Percentiles rank a stretch among this genome's conserved stretches.
Conservation (phyloP, 2,329 filamentous ascomycete species). For the Periconia digitata region DNA sequence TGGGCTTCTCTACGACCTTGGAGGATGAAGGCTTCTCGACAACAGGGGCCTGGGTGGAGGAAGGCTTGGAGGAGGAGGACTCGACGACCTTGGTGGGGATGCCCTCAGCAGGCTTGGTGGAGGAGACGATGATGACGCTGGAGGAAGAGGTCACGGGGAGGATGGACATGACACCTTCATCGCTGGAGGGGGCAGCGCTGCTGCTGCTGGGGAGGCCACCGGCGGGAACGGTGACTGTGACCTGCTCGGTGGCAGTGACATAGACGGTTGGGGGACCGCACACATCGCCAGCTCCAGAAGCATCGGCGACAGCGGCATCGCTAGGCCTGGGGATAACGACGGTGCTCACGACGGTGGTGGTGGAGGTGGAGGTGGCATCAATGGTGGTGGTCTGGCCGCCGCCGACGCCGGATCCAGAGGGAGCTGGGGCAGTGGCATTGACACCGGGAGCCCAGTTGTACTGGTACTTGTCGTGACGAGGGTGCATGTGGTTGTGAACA, state of each 20-base stretch:
- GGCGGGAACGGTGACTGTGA: slow-evolving; percentile 45
- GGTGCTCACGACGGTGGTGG: slow-evolving; percentile 24
- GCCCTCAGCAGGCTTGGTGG: slow-evolving; percentile 11
- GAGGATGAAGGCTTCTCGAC: background rate
- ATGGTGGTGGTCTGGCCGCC: slow-evolving; percentile 28
- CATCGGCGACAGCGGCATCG: slow-evolving; percentile 20
- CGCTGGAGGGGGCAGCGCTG: slow-evolving; percentile 17
- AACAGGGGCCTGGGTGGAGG: background rate
- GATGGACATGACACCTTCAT: slow-evolving; percentile 5
- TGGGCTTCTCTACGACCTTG: background rate
- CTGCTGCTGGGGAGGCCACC: slow-evolving; percentile 16
- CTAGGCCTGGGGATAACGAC: slow-evolving; percentile 20
- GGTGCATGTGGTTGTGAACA: slow-evolving; percentile 29
- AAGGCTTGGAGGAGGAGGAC: slow-evolving; percentile 2
- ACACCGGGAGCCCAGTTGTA: slow-evolving; percentile 25
- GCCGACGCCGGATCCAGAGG: slow-evolving; percentile 17
- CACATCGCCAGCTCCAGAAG: slow-evolving; percentile 18
- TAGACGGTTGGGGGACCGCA: slow-evolving; percentile 36
- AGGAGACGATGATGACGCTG: slow-evolving; percentile 9
- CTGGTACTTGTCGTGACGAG: slow-evolving; percentile 29
- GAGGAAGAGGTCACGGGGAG: slow-evolving; percentile 1
- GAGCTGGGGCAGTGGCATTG: slow-evolving; percentile 26
- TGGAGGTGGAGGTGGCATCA: slow-evolving; percentile 25
- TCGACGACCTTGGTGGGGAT: slow-evolving; percentile 11
- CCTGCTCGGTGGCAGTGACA: slow-evolving; percentile 45